Evolutionary conservation across 345 rosid genomes (phyloP), one percentile per base, ranked within the genome.

Genomic region (Brassica carinata): DNA sequence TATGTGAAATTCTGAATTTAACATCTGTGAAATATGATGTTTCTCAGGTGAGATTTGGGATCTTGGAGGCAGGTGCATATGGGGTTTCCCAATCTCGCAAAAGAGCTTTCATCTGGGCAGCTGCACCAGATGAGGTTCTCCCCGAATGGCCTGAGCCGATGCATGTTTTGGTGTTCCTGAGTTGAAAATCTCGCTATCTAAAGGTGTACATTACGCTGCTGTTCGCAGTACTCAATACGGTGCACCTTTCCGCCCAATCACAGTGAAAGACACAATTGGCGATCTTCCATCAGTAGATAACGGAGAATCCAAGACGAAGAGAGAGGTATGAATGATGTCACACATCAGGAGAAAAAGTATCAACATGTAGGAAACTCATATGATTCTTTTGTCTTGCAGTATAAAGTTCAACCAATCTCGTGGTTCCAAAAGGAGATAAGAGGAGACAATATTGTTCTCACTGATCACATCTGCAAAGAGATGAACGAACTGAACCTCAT

Each of bases 71-170:
- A 66, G 99, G 99, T 67, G 87, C 97, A 29, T 95, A 68, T 82
- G 99, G 98, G 51, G 90, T 95, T 61, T 85, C 98, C 30, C 99
- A 95, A 73, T 90, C 99, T 3, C 84, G 99, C 36, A 95, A 93
- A 83, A 87, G 97, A 8, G 97, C 92, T 67, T 91, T 95, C 57
- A 91, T 94, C 67, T 94, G 96, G 98, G 98, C 98, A 67, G 97
- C 98, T 48, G 85, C 97, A 15, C 97, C 99, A 19, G 97, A 86
- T 8, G 96, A 87, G 78, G 67, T 81, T 34, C 94, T 95, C 33
- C 99, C 99, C 4, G 98, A 95, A 76, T 95, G 99, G 98, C 99
- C 99, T 7, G 99, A 95, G 83, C 97, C 99, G 36, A 93, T 95
- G 98, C 94, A 93, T 72, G 98, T 95, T 53, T 95, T 78, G 75